Conservation (phyloP, 2,329 filamentous ascomycete genomes). For the Coniochaeta ligniaria region DNA sequence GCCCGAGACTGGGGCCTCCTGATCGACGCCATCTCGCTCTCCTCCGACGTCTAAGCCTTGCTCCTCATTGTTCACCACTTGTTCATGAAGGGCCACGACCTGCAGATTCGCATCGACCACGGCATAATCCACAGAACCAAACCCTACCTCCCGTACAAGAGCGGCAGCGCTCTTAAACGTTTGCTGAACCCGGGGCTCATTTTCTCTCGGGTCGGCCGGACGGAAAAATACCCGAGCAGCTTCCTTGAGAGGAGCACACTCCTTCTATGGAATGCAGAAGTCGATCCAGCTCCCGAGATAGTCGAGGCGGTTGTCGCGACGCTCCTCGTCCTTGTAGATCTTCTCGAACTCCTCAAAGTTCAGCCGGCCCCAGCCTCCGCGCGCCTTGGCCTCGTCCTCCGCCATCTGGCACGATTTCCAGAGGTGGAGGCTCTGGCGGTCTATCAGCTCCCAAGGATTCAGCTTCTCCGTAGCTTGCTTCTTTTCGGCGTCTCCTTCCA, state of each 20-base stretch:
- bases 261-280: constrained; percentile 55
- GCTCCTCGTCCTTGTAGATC: constrained; percentile 63
- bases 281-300: constrained; percentile 92
- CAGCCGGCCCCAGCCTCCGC: constrained; percentile 75
- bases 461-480: not conserved
- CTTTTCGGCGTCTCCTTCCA: constrained; percentile 1
- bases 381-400: constrained; percentile 59
- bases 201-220: not conserved
- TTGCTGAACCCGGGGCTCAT: not conserved
- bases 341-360: constrained; percentile 73
- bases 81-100: not conserved
- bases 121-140: not conserved
- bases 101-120: not conserved
- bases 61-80: not conserved
- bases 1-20: not conserved
- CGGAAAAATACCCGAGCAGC: not conserved
- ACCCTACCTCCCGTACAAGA: not conserved
- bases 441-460: constrained; percentile 9
- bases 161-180: not conserved
- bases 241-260: not conserved
- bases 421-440: constrained; percentile 28
- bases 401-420: constrained; percentile 55
- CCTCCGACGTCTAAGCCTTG: no score
- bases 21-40: not conserved
- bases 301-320: constrained; percentile 57